Conservation (phyloP, 2,329 filamentous ascomycete genomes). For the Colletotrichum incanum region DNA sequence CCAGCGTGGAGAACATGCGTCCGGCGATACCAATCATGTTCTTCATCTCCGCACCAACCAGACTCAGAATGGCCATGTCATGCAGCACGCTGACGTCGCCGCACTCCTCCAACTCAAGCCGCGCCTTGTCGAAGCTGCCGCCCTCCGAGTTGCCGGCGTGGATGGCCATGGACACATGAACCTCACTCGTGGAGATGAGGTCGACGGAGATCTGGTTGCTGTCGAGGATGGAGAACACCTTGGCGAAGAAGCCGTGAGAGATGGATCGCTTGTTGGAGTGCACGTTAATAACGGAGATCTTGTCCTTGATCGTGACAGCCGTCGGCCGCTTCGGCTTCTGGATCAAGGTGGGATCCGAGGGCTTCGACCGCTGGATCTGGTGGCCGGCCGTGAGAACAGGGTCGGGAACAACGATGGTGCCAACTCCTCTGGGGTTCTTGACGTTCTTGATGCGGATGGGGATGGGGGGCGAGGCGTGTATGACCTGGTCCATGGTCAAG, state of each 20-base stretch:
- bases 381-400: constrained; percentile 67
- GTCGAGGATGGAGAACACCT: constrained; percentile 93
- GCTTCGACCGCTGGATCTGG: constrained; percentile 70
- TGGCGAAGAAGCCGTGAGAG: constrained; percentile 95
- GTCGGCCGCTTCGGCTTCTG: constrained; percentile 83
- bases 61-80: constrained; percentile 94
- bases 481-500: constrained; percentile 97
- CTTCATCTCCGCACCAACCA: constrained; percentile 97
- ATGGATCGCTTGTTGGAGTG: constrained; percentile 98
- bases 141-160: constrained; percentile 81
- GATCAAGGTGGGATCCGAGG: constrained; percentile 57
- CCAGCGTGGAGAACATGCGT: constrained; percentile 94
- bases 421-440: constrained; percentile 85
- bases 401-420: constrained; percentile 89
- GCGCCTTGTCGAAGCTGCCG: constrained; percentile 76
- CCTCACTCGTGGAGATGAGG: constrained; percentile 95
- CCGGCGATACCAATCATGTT: constrained; percentile 97
- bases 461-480: constrained; percentile 84
- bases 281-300: constrained; percentile 97
- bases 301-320: constrained; percentile 96
- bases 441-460: constrained; percentile 94
- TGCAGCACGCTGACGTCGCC: constrained; percentile 92
- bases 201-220: constrained; percentile 91
- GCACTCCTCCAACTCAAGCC: constrained; percentile 82
- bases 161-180: constrained; percentile 97